phyloP scores from a whole-genome alignment of 1,139 yeast genomes.

The Yamadazyma aaseri region DNA sequence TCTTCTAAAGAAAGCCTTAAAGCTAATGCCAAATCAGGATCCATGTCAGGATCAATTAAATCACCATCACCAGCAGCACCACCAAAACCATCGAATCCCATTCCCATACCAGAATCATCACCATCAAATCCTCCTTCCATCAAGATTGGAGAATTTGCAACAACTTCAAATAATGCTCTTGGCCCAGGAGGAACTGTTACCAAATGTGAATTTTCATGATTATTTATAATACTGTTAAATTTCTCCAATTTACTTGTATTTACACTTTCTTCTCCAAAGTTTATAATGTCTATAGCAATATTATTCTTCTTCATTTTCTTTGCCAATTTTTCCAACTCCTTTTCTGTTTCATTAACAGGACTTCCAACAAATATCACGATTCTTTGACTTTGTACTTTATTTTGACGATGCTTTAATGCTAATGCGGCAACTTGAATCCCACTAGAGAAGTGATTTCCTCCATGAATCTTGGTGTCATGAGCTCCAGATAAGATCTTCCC shows the following conservation, averaged over 20 bases:
- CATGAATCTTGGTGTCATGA: slow-evolving; percentile 76
- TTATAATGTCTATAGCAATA: slow-evolving; percentile 85
- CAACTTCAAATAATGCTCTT: slow-evolving; percentile 68
- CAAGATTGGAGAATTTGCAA: slow-evolving; percentile 68
- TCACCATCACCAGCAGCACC: slow-evolving; percentile 52
- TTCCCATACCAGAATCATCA: slow-evolving; percentile 40
- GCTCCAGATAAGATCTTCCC: slow-evolving; percentile 88
- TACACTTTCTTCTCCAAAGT: slow-evolving; percentile 83
- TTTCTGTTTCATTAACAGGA: slow-evolving; percentile 70
- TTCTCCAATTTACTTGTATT: slow-evolving; percentile 81
- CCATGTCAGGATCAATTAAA: slow-evolving; percentile 86
- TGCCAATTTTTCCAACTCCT: slow-evolving; percentile 79
- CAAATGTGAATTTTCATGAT: slow-evolving; percentile 80
- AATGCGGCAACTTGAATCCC: slow-evolving; percentile 97
- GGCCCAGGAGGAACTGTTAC: slow-evolving; percentile 91
- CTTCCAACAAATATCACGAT: slow-evolving; percentile 89
- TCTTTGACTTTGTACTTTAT: slow-evolving; percentile 88
- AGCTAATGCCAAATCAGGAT: slow-evolving; percentile 96
- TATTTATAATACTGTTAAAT: slow-evolving; percentile 69
- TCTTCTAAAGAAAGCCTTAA: slow-evolving; percentile 82
- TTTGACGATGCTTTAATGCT: slow-evolving; percentile 94
- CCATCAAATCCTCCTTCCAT: slow-evolving; percentile 54
- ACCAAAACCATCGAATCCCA: slow-evolving; percentile 45
- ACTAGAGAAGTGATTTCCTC: slow-evolving; percentile 67
- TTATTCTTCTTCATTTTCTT: slow-evolving; percentile 92